A percentile compares a stretch with the other conserved stretches of the same genome.
These are phyloP conservation scores for Pseudocercospora eumusae DNA, from an alignment of 2,329 filamentous ascomycete genomes.

Conservation along the genomic window DNA sequence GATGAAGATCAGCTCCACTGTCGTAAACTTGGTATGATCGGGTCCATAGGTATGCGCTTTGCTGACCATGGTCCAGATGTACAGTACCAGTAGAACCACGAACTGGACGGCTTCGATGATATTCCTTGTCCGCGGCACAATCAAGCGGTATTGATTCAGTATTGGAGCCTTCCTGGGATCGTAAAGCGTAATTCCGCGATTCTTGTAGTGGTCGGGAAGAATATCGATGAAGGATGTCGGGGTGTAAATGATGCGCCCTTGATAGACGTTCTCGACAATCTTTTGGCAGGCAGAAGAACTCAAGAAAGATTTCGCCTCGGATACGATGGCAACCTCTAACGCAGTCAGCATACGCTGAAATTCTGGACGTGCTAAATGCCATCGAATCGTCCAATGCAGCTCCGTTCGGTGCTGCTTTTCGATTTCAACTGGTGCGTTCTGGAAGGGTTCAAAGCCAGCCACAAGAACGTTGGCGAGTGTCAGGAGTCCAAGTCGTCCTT, in stretches of 20 bases:
- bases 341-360: constrained; percentile 68
- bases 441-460: constrained; percentile 81
- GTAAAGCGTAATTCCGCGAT: constrained; percentile 78
- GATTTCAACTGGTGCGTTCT: constrained; percentile 72
- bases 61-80: constrained; percentile 70
- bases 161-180: constrained; percentile 73
- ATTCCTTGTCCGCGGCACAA: constrained; percentile 77
- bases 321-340: constrained; percentile 79
- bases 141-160: constrained; percentile 81
- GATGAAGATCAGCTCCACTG: constrained; percentile 66
- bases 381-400: constrained; percentile 48
- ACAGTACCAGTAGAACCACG: constrained; percentile 66
- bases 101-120: constrained; percentile 76
- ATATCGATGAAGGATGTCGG: constrained; percentile 80
- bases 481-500: constrained; percentile 68
- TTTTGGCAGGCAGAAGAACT: constrained; percentile 77
- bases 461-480: constrained; percentile 77
- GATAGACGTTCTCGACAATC: constrained; percentile 80
- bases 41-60: constrained; percentile 56
- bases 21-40: constrained; percentile 42
- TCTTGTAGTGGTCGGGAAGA: constrained; percentile 82
- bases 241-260: constrained; percentile 77
- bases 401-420: constrained; percentile 57
- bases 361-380: constrained; percentile 45
- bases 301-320: constrained; percentile 76